Evolutionary conservation across 306 rosid genomes (phyloP).

Genomic region (Acacia crassicarpa): DNA sequence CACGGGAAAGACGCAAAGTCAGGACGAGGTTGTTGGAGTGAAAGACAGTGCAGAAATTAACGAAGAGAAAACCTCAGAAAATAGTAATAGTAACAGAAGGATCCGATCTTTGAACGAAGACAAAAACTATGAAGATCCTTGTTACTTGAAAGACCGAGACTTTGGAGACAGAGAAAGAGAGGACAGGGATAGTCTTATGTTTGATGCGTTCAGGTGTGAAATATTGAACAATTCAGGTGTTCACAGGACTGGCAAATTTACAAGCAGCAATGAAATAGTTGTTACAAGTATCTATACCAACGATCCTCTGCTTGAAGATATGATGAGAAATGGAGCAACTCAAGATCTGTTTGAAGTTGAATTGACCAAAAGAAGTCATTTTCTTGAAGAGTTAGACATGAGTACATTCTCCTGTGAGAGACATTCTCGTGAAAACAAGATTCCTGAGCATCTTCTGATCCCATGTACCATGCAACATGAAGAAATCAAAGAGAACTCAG

Average conservation of each 20-base stretch:
- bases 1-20: background rate
- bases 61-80: slow-evolving; percentile 13
- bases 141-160: slow-evolving; percentile 30
- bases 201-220: slow-evolving; percentile 46
- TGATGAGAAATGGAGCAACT: slow-evolving; percentile 23
- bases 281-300: slow-evolving; percentile 16
- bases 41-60: background rate
- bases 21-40: background rate
- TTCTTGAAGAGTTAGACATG: slow-evolving; percentile 24
- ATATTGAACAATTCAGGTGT: slow-evolving; percentile 23
- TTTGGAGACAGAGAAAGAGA: slow-evolving; percentile 34
- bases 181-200: slow-evolving; percentile 10
- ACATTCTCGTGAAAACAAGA: slow-evolving; percentile 12
- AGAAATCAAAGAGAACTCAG: slow-evolving; percentile 29
- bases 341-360: slow-evolving; percentile 32
- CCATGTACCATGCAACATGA: slow-evolving; percentile 16
- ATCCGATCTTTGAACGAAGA: background rate
- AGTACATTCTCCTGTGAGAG: background rate
- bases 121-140: slow-evolving; percentile 44
- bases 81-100: slow-evolving; percentile 15
- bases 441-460: slow-evolving; percentile 19
- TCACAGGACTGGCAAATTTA: slow-evolving; percentile 10
- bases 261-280: slow-evolving; percentile 15
- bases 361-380: slow-evolving; percentile 24
- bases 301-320: slow-evolving; percentile 29